A percentile compares a stretch with the other conserved stretches of the same genome.
These are phyloP conservation scores for Colletotrichum godetiae DNA, from an alignment of 2,329 filamentous ascomycete species.

Conservation along the genomic window DNA sequence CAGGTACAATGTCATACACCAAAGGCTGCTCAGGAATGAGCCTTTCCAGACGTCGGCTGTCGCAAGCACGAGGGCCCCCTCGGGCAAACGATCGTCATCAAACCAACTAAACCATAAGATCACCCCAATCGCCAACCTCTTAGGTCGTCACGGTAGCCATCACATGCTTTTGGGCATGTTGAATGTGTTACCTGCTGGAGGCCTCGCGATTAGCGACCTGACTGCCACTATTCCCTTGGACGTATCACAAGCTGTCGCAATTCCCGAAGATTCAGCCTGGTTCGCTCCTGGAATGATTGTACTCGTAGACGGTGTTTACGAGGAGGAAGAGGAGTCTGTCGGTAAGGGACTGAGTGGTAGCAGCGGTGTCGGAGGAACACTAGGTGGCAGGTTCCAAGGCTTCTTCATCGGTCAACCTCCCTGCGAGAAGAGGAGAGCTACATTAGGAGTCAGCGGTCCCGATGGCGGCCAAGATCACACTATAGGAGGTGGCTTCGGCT, in stretches of 20 bases:
- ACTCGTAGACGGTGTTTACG: conserved; percentile 94
- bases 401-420: conserved; percentile 94
- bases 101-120: conserved; percentile 82
- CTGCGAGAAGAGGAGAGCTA: conserved; percentile 84
- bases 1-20: conserved; percentile 91
- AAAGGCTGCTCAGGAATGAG: conserved; percentile 91
- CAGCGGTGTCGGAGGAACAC: conserved; percentile 86
- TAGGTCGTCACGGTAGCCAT: conserved; percentile 83
- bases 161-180: conserved; percentile 91
- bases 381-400: conserved; percentile 91
- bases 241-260: conserved; percentile 80
- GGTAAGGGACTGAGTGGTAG: conserved; percentile 79
- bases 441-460: conserved; percentile 76
- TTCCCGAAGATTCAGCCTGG: conserved; percentile 89
- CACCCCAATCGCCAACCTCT: conserved; percentile 81
- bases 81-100: conserved; percentile 69
- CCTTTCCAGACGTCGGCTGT: conserved; percentile 88
- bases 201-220: conserved; percentile 84
- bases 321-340: conserved; percentile 83
- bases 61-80: conserved; percentile 65
- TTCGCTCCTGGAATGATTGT: conserved; percentile 97
- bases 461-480: conserved; percentile 70
- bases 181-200: conserved; percentile 82
- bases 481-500: conserved; percentile 87
- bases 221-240: conserved; percentile 91